Conservation (phyloP, 2,329 filamentous ascomycete genomes). For the Apiospora arundinis region DNA sequence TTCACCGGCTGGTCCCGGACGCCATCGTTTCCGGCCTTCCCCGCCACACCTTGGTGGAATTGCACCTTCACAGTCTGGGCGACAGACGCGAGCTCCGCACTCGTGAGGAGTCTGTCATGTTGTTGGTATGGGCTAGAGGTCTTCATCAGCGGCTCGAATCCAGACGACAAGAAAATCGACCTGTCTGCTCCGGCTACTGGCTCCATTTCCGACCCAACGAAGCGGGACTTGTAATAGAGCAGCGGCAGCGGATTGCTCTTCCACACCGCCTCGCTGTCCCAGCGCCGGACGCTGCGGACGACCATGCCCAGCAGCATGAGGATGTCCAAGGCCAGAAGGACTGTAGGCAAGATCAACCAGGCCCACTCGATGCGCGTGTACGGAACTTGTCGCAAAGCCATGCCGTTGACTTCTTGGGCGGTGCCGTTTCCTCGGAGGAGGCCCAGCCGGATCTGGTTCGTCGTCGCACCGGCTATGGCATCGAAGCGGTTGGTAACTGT, state of each 20-base stretch:
- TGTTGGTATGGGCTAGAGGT: neutral
- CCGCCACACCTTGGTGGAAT: neutral
- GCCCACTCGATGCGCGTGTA: neutral
- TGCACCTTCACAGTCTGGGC: neutral
- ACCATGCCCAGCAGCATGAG: neutral
- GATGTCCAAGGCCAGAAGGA: neutral
- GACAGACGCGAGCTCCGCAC: neutral
- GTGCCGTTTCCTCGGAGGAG: neutral
- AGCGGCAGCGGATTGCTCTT: constrained; percentile 18
- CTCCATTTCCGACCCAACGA: neutral
- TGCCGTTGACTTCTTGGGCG: neutral
- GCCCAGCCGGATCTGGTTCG: constrained; percentile 8
- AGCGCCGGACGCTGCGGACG: neutral
- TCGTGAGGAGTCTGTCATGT: neutral
- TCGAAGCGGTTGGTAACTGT: neutral
- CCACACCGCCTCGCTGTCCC: constrained; percentile 8
- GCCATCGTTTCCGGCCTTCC: neutral
- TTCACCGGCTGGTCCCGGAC: too few relatives aligned
- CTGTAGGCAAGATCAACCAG: neutral
- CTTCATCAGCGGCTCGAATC: too few relatives aligned
- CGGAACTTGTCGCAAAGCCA: neutral
- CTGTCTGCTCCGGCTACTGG: too few relatives aligned
- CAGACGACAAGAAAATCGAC: neutral
- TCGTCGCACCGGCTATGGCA: neutral
- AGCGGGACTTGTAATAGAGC: constrained; percentile 15